phyloP scores from a whole-genome alignment of 306 rosid species.

The Prosopis cineraria region DNA sequence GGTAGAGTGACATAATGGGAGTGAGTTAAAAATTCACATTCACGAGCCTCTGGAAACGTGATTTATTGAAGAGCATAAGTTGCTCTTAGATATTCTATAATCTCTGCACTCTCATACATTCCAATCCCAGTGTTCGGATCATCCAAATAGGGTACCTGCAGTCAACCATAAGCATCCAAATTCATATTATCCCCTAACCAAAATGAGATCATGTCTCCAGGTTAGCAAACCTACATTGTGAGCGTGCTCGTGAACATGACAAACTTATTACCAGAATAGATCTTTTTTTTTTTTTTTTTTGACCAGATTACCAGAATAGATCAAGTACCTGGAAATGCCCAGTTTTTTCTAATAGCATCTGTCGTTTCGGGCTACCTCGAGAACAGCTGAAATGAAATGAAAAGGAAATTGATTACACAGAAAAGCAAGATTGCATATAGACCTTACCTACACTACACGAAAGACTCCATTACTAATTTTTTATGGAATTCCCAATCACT shows the following conservation, averaged over 20 bases:
- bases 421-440: conserved; percentile 5
- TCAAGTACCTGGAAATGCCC: conserved; percentile 84
- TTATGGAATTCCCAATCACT: not conserved
- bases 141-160: conserved; percentile 83
- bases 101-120: conserved; percentile 98
- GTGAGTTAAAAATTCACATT: conserved; percentile 5
- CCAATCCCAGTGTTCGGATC: conserved; percentile 96
- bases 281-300: no score
- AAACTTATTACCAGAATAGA: conserved; percentile 1
- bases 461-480: not conserved
- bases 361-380: conserved; percentile 91
- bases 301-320: no score
- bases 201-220: conserved; percentile 24
- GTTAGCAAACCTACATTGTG: not conserved
- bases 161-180: conserved; percentile 30
- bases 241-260: not conserved
- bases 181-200: conserved; percentile 10
- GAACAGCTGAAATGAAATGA: conserved; percentile 67
- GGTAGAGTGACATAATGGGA: not conserved
- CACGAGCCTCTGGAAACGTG: conserved; percentile 11
- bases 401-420: conserved; percentile 27
- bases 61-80: conserved; percentile 69
- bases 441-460: not conserved
- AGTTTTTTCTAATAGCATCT: conserved; percentile 56
- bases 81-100: conserved; percentile 76